phyloP scores from a whole-genome alignment of 2,329 filamentous ascomycete species.

The Epichloe amarillans region DNA sequence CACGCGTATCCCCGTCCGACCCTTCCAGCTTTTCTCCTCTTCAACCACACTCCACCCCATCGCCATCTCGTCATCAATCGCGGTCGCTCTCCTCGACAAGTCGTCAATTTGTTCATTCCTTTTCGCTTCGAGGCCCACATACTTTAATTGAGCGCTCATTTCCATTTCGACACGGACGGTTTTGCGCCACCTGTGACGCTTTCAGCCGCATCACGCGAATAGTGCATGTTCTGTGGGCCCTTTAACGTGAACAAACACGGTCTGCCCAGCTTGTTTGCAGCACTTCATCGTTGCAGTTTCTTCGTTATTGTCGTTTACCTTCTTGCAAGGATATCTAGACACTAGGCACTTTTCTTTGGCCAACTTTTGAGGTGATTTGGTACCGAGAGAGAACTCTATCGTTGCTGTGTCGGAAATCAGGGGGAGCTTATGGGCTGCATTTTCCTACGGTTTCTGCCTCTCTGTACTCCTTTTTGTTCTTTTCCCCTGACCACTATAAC shows the following conservation, averaged over 20 bases:
- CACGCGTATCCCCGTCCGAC: background rate
- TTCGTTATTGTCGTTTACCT: conserved; percentile 10
- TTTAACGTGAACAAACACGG: conserved; percentile 3
- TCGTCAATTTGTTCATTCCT: background rate
- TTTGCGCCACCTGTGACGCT: background rate
- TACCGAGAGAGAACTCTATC: conserved; percentile 16
- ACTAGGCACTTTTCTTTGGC: conserved; percentile 8
- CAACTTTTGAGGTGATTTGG: conserved; percentile 17
- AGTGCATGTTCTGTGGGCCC: background rate
- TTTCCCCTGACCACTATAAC: conserved; percentile 21
- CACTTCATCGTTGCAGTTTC: conserved; percentile 5
- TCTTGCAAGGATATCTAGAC: conserved; percentile 9
- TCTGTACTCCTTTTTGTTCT: conserved; percentile 28
- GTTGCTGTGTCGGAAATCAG: conserved; percentile 23
- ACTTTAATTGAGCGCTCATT: background rate
- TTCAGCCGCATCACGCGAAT: background rate
- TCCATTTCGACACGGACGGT: background rate
- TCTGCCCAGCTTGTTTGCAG: background rate
- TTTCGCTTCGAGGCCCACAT: background rate
- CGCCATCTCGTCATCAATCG: background rate
- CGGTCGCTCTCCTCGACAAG: background rate
- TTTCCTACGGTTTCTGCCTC: conserved; percentile 20
- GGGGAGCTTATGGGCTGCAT: conserved; percentile 22
- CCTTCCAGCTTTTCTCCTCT: background rate
- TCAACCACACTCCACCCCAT: conserved; percentile 1